phyloP scores from a whole-genome alignment of 2,329 filamentous ascomycete genomes.

The Hypoxylon sp. region DNA sequence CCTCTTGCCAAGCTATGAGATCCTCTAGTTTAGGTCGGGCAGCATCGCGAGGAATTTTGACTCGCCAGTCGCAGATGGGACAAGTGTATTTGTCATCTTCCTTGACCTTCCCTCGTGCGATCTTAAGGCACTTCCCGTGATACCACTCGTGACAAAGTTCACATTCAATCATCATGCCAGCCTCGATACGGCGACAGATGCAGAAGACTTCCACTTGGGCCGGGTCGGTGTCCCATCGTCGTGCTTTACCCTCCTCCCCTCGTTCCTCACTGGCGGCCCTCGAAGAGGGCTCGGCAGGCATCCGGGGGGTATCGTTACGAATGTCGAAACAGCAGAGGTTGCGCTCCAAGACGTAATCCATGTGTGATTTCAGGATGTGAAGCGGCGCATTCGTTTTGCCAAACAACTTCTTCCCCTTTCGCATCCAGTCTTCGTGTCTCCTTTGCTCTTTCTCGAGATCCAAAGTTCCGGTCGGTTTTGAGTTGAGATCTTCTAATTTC shows the following conservation, averaged over 20 bases:
- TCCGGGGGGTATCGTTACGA: slow-evolving; percentile 80
- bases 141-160: slow-evolving; percentile 99
- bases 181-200: slow-evolving; percentile 91
- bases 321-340: slow-evolving; percentile 94
- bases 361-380: slow-evolving; percentile 93
- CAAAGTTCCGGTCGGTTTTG: slow-evolving; percentile 87
- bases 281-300: slow-evolving; percentile 91
- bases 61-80: slow-evolving; percentile 95
- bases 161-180: slow-evolving; percentile 99
- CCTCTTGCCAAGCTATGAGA: slow-evolving; percentile 81
- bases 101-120: slow-evolving; percentile 96
- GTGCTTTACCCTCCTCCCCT: slow-evolving; percentile 59
- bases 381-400: slow-evolving; percentile 97
- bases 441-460: slow-evolving; percentile 95
- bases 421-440: slow-evolving; percentile 98
- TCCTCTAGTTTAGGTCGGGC: slow-evolving; percentile 95
- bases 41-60: slow-evolving; percentile 96
- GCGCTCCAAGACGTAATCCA: slow-evolving; percentile 90
- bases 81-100: slow-evolving; percentile 99
- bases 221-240: slow-evolving; percentile 65
- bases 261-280: slow-evolving; percentile 72
- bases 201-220: slow-evolving; percentile 86
- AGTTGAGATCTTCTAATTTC: slow-evolving; percentile 86
- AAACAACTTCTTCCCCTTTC: slow-evolving; percentile 95
- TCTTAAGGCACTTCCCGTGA: slow-evolving; percentile 97